Evolutionary conservation across 2,329 filamentous ascomycete species (phyloP), one percentile per base, ranked within the genome.

Genomic region (Phoma sp.): DNA sequence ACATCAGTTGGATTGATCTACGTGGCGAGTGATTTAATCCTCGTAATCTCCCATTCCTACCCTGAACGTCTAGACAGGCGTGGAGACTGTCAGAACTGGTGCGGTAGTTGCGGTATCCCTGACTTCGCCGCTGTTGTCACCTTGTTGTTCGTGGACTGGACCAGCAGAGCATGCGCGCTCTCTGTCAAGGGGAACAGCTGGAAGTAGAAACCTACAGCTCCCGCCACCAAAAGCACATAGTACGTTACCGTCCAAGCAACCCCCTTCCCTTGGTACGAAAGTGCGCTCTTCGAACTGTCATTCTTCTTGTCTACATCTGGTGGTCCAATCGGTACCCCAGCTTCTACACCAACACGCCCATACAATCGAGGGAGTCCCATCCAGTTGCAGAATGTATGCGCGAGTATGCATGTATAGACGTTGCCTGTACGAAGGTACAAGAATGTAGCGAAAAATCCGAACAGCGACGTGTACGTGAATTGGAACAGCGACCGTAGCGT

Each of bases 371-470:
- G 95, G 44, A 98, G 79, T 7, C 95, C 95, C 83, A 93, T 90
- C 79, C 85, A 90, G 72, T 99, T 99, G 79, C 95, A 99, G 72
- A 98, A 95, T 9, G 86, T 84, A 71, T 99, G 95, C 5, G 91
- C 88, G 19, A 88, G 71, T 48, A 94, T 87, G 29, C 89, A 89
- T 12, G 90, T 88, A 36, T 88, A 82, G 35, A 98, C 77, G 43
- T 89, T 96, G 3, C 92, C 92, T 0, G 92, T 96, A 32, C 94
- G 87, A 19, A 99, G 72, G 69, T 90, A 96, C 19, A 97, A 69
- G 67, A 98, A 99, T 0, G 91, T 92, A 4, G 90, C 93, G 76
- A 95, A 96, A 76, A 92, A 92, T 58, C 95, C 95, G 69, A 99
- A 99, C 5, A 98, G 76, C 6, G 91, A 93, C 0, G 95, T 99